These are phyloP conservation scores for Paramecium sonneborni DNA, from an alignment of 73 alveolate species.

Conservation along the genomic window DNA sequence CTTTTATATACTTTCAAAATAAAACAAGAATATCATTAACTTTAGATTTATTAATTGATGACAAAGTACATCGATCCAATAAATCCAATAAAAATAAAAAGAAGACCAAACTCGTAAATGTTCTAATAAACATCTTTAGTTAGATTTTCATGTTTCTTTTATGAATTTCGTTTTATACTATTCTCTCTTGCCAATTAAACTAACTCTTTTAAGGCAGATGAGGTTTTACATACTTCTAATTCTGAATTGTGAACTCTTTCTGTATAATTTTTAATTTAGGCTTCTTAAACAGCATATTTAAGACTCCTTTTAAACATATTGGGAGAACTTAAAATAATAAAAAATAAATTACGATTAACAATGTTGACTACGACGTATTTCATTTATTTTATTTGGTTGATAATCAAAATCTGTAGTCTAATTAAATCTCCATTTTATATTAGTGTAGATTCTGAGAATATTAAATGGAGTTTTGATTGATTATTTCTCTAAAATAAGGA, in stretches of 20 bases:
- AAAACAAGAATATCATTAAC: neutral
- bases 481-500: neutral
- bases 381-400: neutral
- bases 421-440: neutral
- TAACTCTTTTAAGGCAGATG: neutral
- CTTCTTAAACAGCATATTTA: neutral
- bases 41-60: neutral
- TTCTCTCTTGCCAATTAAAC: neutral
- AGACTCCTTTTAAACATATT: neutral
- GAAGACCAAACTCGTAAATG: neutral
- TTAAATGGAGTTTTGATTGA: neutral
- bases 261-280: neutral
- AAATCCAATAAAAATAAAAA: neutral
- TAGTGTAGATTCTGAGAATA: neutral
- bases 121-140: neutral
- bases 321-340: neutral
- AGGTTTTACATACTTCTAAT: neutral
- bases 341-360: neutral
- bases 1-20: too few species aligned
- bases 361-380: neutral
- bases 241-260: neutral
- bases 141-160: neutral
- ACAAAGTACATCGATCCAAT: neutral
- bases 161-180: neutral
- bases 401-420: neutral